phyloP scores from a whole-genome alignment of 129 eudicot species.

The Oenanthe sinensis region DNA sequence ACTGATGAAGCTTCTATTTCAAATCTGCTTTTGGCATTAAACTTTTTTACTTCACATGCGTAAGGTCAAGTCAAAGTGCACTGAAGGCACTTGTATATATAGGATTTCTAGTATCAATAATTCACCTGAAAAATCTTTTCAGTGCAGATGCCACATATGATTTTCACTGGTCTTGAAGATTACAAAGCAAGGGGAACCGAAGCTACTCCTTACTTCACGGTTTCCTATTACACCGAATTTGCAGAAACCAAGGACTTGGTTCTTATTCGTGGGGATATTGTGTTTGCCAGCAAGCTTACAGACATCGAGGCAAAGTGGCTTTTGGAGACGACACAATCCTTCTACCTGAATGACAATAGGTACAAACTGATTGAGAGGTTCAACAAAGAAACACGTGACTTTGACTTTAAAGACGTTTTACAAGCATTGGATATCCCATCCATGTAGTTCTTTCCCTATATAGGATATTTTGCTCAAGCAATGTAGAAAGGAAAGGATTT shows the following conservation, averaged over 20 bases:
- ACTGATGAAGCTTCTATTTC: not conserved
- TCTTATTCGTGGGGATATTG: conserved; percentile 79
- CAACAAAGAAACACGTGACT: conserved; percentile 74
- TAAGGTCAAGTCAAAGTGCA: not conserved
- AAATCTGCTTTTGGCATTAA: not conserved
- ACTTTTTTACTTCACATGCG: not conserved
- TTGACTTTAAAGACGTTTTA: conserved; percentile 84
- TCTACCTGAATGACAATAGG: conserved; percentile 73
- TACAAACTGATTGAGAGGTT: conserved; percentile 76
- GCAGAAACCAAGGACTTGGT: conserved; percentile 77
- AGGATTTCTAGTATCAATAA: not conserved
- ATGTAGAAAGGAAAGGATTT: conserved; percentile 12
- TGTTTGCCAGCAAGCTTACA: conserved; percentile 72
- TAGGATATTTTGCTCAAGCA: not conserved
- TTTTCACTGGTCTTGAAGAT: conserved; percentile 95
- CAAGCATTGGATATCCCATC: conserved; percentile 72
- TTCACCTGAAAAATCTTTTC: conserved; percentile 15
- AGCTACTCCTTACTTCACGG: conserved; percentile 81
- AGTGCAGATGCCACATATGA: conserved; percentile 81
- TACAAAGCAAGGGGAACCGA: conserved; percentile 94
- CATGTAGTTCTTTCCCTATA: conserved; percentile 25
- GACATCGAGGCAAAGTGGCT: conserved; percentile 80
- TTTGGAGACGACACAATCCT: conserved; percentile 74
- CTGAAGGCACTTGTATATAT: not conserved
- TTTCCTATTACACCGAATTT: conserved; percentile 79